Evolutionary conservation across 805 yeast genomes (phyloP), one percentile per base, ranked within the genome.

Genomic region (Kregervanrija fluxuum): DNA sequence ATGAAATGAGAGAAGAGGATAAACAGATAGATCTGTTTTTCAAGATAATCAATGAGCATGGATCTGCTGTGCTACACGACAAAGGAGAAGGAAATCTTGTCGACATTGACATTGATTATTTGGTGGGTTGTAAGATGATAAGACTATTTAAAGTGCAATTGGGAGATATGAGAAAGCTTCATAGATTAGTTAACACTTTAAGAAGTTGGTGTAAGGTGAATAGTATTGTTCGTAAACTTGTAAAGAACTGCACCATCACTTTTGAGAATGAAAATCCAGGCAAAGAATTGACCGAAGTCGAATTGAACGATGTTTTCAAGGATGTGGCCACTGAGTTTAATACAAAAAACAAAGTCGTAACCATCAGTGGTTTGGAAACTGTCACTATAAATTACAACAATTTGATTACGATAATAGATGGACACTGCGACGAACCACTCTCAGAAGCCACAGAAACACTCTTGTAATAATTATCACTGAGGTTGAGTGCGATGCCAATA

Each of bases 121-220:
- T 59, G n/a, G 40, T 51, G 12, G 65, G 66, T 3, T 59, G 65
- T 46, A 47, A 54, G 28, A 54, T 62, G 49, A 51, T 60, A 13
- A 54, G 59, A 36, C 40, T 62, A 4, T 57, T 51, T 33, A 61
- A 61, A 41, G 49, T 61, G 34, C 59, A 59, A 41, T 52, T 60
- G 35, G 43, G 40, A 5, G 45, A 48, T 16, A 38, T 59, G 33
- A 53, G 52, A 5, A 50, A 44, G 33, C 45, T 60, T 11, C 30
- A 39, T 32, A 40, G 47, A 4, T 33, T 61, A n/a, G 41, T 60
- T 3, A 43, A 45, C n/a, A 45, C 45, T 0, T 41, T 62, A 4
- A 45, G 66, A 11, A 59, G 44, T 15, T 62, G 65, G 66, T 55
- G 57, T 32, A 42, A 59, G 16, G 14, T 60, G 15, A 56, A 55